Base-by-base conservation (phyloP, 768 basidiomycete species). In the Chiua virens region DNA sequence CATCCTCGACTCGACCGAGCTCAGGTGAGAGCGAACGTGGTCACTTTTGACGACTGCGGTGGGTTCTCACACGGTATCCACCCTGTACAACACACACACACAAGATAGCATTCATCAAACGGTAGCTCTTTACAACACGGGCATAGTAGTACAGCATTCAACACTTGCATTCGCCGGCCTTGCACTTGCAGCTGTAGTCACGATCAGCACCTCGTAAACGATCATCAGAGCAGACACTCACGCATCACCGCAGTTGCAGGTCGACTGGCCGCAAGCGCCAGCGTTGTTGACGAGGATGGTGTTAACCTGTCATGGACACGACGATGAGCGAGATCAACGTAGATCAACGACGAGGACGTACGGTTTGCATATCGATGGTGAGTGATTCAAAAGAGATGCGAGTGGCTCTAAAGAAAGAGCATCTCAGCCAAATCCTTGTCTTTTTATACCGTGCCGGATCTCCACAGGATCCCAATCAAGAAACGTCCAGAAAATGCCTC, bases 1-100 rank as follows among this genome's bases (percentile, higher is more conserved):
- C 87, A 89, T 89, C 11, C n/a, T 20, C 21, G 28, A 30, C 28
- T 30, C 28, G 32, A 30, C 28, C 9, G 28, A n/a, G n/a, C n/a
- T n/a, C n/a, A n/a, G n/a, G n/a, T n/a, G n/a, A n/a, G 25, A 8
- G 25, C 8, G 5, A 27, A 27, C 25, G 25, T 27, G 25, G 25
- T 27, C 25, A n/a, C n/a, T n/a, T n/a, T n/a, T n/a, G n/a, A n/a
- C n/a, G n/a, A n/a, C n/a, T n/a, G n/a, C n/a, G n/a, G n/a, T n/a
- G n/a, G n/a, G 25, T 27, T 27, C 25, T 30, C 30, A 30, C 30
- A 30, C 30, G 11, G 11, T n/a, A n/a, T n/a, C n/a, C n/a, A n/a
- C n/a, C n/a, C n/a, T n/a, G n/a, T n/a, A n/a, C n/a, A n/a, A n/a
- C n/a, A n/a, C n/a, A n/a, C n/a, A 30, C 30, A 30, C 30, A 30